These are phyloP conservation scores for Plasmodium knowlesi DNA, from an alignment of 169 alveolate species.

Conservation along the genomic window DNA sequence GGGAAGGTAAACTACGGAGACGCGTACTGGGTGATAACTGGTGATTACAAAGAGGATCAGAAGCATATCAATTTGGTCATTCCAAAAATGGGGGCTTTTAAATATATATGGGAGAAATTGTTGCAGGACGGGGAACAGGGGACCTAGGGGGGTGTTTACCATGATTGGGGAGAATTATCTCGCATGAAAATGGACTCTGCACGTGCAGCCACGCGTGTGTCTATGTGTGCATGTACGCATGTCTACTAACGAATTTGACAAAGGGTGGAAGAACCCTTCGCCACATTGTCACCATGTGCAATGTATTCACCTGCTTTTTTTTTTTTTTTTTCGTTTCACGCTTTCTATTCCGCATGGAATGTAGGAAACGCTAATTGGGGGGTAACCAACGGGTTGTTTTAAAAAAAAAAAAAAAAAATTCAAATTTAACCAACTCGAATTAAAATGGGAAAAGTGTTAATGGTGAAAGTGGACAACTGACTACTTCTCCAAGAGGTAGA, in stretches of 20 bases:
- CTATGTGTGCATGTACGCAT: not conserved
- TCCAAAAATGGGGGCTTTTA: conserved; percentile 43
- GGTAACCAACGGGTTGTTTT: not conserved
- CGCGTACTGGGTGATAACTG: conserved; percentile 67
- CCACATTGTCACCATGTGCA: not conserved
- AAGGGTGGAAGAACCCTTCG: not conserved
- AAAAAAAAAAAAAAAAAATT: not conserved
- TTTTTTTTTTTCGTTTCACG: not conserved
- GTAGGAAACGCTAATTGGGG: not conserved
- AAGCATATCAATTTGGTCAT: conserved; percentile 38
- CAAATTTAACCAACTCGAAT: not conserved
- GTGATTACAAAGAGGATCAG: conserved; percentile 23
- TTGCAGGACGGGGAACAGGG: conserved; percentile 16
- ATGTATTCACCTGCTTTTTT: not conserved
- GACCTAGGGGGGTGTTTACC: not conserved
- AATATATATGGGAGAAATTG: conserved; percentile 68
- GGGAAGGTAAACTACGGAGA: conserved; percentile 41
- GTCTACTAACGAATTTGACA: not conserved
- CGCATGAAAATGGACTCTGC: not conserved
- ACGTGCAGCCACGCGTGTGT: not conserved
- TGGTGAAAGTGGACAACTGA: not conserved
- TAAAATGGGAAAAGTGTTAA: not conserved
- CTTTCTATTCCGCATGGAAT: not conserved
- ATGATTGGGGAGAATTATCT: not conserved
- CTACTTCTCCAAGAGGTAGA: not conserved